Conservation (phyloP, 2,329 filamentous ascomycete species). For the Ceratocystis huliohia region DNA sequence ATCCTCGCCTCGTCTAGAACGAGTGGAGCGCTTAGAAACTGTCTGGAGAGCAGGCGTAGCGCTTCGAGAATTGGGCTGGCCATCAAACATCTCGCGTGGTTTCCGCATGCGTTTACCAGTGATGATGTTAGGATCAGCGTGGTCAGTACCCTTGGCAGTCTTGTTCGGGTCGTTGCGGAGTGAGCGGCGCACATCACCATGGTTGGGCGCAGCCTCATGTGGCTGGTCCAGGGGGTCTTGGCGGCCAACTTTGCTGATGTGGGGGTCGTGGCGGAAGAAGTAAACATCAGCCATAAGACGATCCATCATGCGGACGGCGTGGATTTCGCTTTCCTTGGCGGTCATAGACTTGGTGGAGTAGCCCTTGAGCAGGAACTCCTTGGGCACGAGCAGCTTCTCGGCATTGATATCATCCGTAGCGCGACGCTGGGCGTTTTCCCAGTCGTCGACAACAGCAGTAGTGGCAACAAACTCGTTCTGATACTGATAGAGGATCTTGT, state of each 20-base stretch:
- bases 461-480: slow-evolving; percentile 43
- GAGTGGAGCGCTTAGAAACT: slow-evolving; percentile 9
- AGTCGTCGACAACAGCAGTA: slow-evolving; percentile 41
- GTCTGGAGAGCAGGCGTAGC: slow-evolving; percentile 35
- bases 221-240: slow-evolving; percentile 45
- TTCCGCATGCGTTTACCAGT: slow-evolving; percentile 43
- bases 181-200: slow-evolving; percentile 40
- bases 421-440: slow-evolving; percentile 44
- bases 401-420: slow-evolving; percentile 34
- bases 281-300: slow-evolving; percentile 47
- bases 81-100: slow-evolving; percentile 38
- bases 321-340: slow-evolving; percentile 34
- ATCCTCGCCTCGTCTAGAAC: slow-evolving; percentile 28
- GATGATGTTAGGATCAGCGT: slow-evolving; percentile 35
- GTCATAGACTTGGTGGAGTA: slow-evolving; percentile 36
- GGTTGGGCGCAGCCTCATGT: slow-evolving; percentile 29
- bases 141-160: slow-evolving; percentile 47
- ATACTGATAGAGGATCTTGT: slow-evolving; percentile 37
- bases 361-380: slow-evolving; percentile 34
- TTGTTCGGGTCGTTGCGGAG: slow-evolving; percentile 45
- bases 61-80: slow-evolving; percentile 37
- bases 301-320: slow-evolving; percentile 42
- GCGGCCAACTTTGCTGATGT: slow-evolving; percentile 43
- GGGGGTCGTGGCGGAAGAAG: slow-evolving; percentile 48
- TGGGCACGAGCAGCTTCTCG: slow-evolving; percentile 26